A percentile compares a stretch with the other conserved stretches of the same genome.
Conservation (phyloP, 371 early-diverging fungal species). For the Lichtheimia ornata region DNA sequence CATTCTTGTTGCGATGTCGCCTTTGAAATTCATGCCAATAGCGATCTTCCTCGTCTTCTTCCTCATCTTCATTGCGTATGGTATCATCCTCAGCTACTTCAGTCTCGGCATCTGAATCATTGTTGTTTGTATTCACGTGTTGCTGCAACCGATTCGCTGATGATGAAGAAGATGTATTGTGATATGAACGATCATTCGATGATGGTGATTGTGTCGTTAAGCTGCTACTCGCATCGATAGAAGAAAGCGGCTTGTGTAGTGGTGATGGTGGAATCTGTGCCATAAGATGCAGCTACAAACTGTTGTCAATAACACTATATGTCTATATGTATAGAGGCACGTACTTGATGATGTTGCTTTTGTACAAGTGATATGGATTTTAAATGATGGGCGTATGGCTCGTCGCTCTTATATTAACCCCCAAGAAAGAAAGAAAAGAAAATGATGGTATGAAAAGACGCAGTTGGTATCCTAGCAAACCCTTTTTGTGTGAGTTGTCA, state of each 20-base stretch:
- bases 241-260: neutral
- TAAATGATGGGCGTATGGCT: too few species aligned
- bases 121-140: neutral
- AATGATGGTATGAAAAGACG: conserved; percentile 4
- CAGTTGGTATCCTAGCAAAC: conserved; percentile 7
- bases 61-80: conserved; percentile 14
- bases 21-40: conserved; percentile 15
- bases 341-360: neutral
- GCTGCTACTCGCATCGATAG: too few species aligned
- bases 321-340: neutral
- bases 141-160: conserved; percentile 49
- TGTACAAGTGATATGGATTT: too few species aligned
- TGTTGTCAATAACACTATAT: conserved; percentile 1
- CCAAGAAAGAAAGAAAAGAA: neutral
- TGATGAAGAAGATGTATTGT: conserved; percentile 65
- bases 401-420: too few species aligned
- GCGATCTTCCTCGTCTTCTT: conserved; percentile 21
- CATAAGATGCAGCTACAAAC: neutral
- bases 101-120: conserved; percentile 18
- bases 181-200: too few species aligned
- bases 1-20: conserved; percentile 12
- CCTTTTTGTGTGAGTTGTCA: neutral
- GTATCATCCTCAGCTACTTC: conserved; percentile 16
- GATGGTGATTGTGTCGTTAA: too few species aligned
- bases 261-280: neutral